phyloP scores from a whole-genome alignment of 805 yeast species.

The Monosporozyma servazzii region DNA sequence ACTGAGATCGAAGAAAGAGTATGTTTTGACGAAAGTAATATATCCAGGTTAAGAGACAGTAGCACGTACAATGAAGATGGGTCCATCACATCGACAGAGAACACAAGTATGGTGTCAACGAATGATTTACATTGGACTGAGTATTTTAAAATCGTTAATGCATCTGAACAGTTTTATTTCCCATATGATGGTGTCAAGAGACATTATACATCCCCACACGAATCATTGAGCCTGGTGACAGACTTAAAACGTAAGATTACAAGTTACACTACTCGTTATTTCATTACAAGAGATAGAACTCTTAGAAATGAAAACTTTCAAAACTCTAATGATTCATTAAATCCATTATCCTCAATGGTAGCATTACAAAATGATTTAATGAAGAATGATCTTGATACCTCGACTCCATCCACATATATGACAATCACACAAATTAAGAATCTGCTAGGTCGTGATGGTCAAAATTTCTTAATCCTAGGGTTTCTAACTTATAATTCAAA shows the following conservation, averaged over 20 bases:
- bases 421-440: slow-evolving; percentile 70
- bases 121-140: slow-evolving; percentile 55
- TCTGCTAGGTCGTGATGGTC: slow-evolving; percentile 75
- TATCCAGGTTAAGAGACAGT: neutral
- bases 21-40: neutral
- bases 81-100: neutral
- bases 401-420: slow-evolving; percentile 13
- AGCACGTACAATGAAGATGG: neutral
- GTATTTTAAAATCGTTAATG: slow-evolving; percentile 57
- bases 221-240: slow-evolving; percentile 5
- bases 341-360: slow-evolving; percentile 29
- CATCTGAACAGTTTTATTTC: slow-evolving; percentile 55
- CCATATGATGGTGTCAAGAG: slow-evolving; percentile 52
- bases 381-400: slow-evolving; percentile 1
- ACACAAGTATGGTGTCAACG: neutral
- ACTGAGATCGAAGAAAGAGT: slow-evolving; percentile 41
- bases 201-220: slow-evolving; percentile 38
- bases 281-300: slow-evolving; percentile 59
- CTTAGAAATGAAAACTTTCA: slow-evolving; percentile 71
- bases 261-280: slow-evolving; percentile 41
- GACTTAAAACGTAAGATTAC: slow-evolving; percentile 2
- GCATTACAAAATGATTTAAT: slow-evolving; percentile 16
- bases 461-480: slow-evolving; percentile 70
- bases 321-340: slow-evolving; percentile 21
- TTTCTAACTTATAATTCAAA: slow-evolving; percentile 51